These are phyloP conservation scores for Arthrobotrys iridis DNA, from an alignment of 2,329 filamentous ascomycete genomes.

Conservation along the genomic window DNA sequence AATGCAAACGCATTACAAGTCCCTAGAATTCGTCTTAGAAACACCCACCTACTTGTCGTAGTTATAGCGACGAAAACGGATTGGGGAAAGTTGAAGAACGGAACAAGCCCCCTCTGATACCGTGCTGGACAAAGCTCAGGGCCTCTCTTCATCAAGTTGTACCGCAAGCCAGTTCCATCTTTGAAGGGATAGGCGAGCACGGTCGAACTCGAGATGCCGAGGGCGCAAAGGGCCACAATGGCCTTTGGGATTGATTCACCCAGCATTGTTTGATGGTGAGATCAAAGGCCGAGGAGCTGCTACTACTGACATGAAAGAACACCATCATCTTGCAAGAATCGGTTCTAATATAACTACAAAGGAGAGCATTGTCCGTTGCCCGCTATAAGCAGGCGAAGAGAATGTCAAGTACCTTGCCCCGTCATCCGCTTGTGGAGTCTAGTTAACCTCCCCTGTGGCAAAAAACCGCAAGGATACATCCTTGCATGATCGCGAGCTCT, in stretches of 20 bases:
- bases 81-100: constrained; percentile 10
- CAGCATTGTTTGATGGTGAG: constrained; percentile 2
- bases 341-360: constrained; percentile 5
- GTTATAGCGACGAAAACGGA: constrained; percentile 19
- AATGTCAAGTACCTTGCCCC: neutral
- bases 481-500: neutral
- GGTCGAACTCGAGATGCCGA: neutral
- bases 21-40: neutral
- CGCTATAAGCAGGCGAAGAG: neutral
- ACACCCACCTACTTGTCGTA: neutral
- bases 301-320: neutral
- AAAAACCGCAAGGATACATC: neutral
- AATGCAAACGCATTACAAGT: no score
- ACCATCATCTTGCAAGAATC: neutral
- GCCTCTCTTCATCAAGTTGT: constrained; percentile 6
- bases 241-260: neutral
- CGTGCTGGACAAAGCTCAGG: constrained; percentile 9
- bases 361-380: no score
- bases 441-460: neutral
- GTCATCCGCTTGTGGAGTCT: neutral
- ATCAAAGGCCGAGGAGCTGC: neutral
- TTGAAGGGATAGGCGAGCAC: constrained; percentile 14
- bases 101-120: neutral
- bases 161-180: constrained; percentile 7
- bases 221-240: neutral